These are phyloP conservation scores for Diaporthe longicolla DNA, from an alignment of 2,329 filamentous ascomycete species.

Conservation along the genomic window DNA sequence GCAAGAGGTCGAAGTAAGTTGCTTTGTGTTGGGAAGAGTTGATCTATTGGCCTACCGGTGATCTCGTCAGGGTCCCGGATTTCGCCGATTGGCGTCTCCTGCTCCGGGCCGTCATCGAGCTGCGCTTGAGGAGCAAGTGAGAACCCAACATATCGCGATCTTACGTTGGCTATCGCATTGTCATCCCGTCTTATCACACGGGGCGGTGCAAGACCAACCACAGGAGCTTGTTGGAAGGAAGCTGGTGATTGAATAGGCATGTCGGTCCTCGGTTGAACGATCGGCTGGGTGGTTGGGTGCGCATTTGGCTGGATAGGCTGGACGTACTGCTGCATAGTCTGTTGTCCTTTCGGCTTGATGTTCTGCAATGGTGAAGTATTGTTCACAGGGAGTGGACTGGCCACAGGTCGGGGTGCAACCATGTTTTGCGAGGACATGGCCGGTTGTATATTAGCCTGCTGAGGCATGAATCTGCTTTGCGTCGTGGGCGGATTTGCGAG, in stretches of 20 bases:
- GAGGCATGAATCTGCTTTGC: conserved; percentile 37
- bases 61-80: conserved; percentile 37
- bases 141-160: conserved; percentile 38
- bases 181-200: conserved; percentile 39
- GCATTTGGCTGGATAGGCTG: conserved; percentile 6
- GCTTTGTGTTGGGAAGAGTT: conserved; percentile 23
- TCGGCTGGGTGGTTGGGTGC: not conserved
- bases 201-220: conserved; percentile 32
- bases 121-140: not conserved
- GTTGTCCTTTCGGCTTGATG: conserved; percentile 19
- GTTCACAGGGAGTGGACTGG: conserved; percentile 5
- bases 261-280: conserved; percentile 4
- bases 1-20: conserved; percentile 14
- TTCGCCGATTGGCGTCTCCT: conserved; percentile 35
- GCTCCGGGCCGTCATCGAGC: conserved; percentile 8
- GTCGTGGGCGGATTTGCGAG: conserved; percentile 25
- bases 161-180: conserved; percentile 18
- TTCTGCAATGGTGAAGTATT: conserved; percentile 2
- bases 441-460: conserved; percentile 4
- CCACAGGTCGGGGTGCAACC: conserved; percentile 6
- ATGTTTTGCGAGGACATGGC: conserved; percentile 24
- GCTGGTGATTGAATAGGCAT: not conserved
- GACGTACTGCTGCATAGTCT: conserved; percentile 13
- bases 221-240: conserved; percentile 8
- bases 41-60: conserved; percentile 11